phyloP scores from a whole-genome alignment of 2,329 filamentous ascomycete species.

The Bretziella fagacearum region DNA sequence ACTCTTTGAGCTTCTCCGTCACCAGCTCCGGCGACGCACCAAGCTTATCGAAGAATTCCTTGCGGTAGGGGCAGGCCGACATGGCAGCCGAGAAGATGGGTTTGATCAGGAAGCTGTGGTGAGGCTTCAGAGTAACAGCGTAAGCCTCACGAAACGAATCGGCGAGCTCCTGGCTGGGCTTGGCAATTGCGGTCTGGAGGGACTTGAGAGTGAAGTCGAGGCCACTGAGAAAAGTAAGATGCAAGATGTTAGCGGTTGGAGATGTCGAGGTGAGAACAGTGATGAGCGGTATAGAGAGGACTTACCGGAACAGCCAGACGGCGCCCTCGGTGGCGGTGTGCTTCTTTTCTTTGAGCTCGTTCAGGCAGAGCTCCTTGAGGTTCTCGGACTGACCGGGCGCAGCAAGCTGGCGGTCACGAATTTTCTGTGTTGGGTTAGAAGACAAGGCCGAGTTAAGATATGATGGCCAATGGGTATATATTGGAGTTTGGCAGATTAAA shows the following conservation, averaged over 20 bases:
- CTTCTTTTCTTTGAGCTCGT: conserved; percentile 81
- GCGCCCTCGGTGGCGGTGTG: conserved; percentile 78
- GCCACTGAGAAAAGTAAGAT: conserved; percentile 37
- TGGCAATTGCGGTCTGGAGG: conserved; percentile 58
- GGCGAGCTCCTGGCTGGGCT: conserved; percentile 56
- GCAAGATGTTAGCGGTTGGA: conserved; percentile 8
- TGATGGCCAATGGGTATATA: conserved; percentile 3
- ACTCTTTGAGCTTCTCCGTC: conserved; percentile 44
- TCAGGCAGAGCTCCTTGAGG: conserved; percentile 67
- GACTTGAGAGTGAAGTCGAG: conserved; percentile 87
- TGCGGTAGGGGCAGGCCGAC: conserved; percentile 80
- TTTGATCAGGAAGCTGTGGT: conserved; percentile 81
- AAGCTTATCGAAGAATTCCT: conserved; percentile 83
- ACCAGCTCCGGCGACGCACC: conserved; percentile 50
- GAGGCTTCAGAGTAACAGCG: conserved; percentile 68
- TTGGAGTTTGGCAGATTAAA: not conserved
- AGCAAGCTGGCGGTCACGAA: conserved; percentile 64
- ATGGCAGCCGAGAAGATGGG: conserved; percentile 87
- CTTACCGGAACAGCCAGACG: conserved; percentile 75
- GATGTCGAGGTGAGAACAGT: not conserved
- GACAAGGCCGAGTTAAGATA: conserved; percentile 15
- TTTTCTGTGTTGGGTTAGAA: conserved; percentile 44
- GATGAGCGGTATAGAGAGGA: not conserved
- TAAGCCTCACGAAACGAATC: conserved; percentile 80
- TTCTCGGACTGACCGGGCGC: conserved; percentile 65